Evolutionary conservation across 495 filamentous ascomycete species (phyloP).

Genomic region (Annulohypoxylon moriforme): DNA sequence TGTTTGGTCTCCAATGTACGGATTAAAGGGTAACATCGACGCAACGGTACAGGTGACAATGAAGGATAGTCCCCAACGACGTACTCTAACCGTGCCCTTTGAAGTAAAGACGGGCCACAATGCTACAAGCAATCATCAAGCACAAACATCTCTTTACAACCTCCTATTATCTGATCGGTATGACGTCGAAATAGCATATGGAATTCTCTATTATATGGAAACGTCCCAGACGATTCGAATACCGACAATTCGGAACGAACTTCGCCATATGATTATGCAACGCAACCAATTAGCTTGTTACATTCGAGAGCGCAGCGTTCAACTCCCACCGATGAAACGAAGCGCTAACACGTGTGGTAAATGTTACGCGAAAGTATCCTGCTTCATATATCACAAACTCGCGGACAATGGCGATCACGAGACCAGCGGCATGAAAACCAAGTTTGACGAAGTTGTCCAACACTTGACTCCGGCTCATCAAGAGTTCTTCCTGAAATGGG

Average conservation of each 20-base stretch:
- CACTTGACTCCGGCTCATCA: constrained; percentile 78
- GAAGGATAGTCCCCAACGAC: constrained; percentile 68
- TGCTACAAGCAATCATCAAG: constrained; percentile 80
- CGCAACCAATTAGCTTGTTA: constrained; percentile 90
- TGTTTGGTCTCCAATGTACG: constrained; percentile 97
- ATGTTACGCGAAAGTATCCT: constrained; percentile 89
- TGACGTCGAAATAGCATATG: constrained; percentile 87
- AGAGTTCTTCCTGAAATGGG: constrained; percentile 94
- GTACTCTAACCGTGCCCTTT: constrained; percentile 85
- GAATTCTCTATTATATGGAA: constrained; percentile 94
- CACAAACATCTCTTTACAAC: constrained; percentile 95
- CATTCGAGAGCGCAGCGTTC: constrained; percentile 78
- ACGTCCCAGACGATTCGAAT: constrained; percentile 86
- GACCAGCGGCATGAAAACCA: constrained; percentile 76
- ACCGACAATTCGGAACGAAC: constrained; percentile 82
- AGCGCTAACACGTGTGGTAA: constrained; percentile 78
- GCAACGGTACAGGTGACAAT: constrained; percentile 95
- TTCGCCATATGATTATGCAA: constrained; percentile 94
- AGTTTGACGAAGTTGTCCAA: constrained; percentile 78
- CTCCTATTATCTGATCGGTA: constrained; percentile 93
- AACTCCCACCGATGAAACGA: constrained; percentile 86
- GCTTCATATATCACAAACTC: constrained; percentile 96
- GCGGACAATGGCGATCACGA: constrained; percentile 84
- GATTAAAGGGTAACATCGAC: constrained; percentile 96
- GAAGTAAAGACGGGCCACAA: constrained; percentile 95